Evolutionary conservation across 805 yeast species (phyloP).

Genomic region (Candida insectorum): DNA sequence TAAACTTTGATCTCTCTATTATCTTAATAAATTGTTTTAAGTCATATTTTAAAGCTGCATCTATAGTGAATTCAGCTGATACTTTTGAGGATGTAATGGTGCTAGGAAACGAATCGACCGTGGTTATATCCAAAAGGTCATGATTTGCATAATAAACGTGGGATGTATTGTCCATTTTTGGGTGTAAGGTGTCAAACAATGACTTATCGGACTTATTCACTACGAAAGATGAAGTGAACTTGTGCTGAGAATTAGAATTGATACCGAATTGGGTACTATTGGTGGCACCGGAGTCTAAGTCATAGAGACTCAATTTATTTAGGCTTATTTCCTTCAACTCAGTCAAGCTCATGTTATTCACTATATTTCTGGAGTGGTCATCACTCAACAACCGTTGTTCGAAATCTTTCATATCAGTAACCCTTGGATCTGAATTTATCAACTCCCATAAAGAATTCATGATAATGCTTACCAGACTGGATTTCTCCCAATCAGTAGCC

Average conservation of each 20-base stretch:
- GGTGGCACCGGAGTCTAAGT: not conserved
- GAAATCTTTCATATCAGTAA: slow-evolving; percentile 41
- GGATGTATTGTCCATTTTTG: not conserved
- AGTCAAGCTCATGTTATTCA: slow-evolving; percentile 31
- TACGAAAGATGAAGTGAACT: slow-evolving; percentile 6
- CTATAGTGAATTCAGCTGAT: slow-evolving; percentile 23
- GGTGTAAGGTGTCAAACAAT: not conserved
- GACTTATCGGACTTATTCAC: slow-evolving; percentile 5
- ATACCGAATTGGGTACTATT: slow-evolving; percentile 6
- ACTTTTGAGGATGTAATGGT: slow-evolving; percentile 9
- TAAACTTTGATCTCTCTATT: slow-evolving; percentile 10
- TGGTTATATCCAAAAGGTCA: slow-evolving; percentile 18
- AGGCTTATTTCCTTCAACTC: slow-evolving; percentile 5
- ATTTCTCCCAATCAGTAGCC: slow-evolving; percentile 19
- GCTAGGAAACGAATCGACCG: slow-evolving; percentile 27
- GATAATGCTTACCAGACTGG: slow-evolving; percentile 16
- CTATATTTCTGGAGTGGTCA: slow-evolving; percentile 45
- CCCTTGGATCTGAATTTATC: slow-evolving; percentile 21
- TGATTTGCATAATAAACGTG: slow-evolving; percentile 6
- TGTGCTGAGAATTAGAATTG: slow-evolving; percentile 4
- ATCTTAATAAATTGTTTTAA: slow-evolving; percentile 26
- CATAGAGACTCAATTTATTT: slow-evolving; percentile 4
- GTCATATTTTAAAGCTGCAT: slow-evolving; percentile 19
- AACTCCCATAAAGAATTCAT: slow-evolving; percentile 39
- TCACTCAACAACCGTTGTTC: slow-evolving; percentile 40